A percentile compares a stretch with the other conserved stretches of the same genome.
Conservation (phyloP, 768 basidiomycete species). For the Boletus rubescentipes region DNA sequence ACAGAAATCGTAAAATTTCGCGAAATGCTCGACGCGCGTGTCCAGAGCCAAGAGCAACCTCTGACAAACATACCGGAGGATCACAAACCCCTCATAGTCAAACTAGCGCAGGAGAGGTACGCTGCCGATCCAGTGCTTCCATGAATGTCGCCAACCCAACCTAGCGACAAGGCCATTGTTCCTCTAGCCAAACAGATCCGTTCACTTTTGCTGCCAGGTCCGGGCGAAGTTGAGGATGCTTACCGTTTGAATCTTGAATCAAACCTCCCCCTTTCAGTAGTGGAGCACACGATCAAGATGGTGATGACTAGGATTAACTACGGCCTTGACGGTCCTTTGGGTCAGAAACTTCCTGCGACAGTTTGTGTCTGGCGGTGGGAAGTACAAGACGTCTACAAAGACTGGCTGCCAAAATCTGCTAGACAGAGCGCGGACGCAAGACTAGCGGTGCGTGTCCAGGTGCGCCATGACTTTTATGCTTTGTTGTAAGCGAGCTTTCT, state of each 20-base stretch:
- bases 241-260: conserved; percentile 34
- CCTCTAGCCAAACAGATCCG: conserved; percentile 69
- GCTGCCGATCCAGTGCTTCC: neutral
- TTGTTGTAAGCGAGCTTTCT: conserved; percentile 1
- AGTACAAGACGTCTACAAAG: conserved; percentile 53
- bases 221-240: conserved; percentile 53
- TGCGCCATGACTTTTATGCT: conserved; percentile 28
- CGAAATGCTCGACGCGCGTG: conserved; percentile 60
- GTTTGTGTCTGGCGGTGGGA: conserved; percentile 88
- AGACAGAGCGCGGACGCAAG: conserved; percentile 62
- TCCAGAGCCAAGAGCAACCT: conserved; percentile 47
- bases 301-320: conserved; percentile 76
- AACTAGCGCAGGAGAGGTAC: conserved; percentile 86
- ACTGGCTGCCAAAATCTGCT: conserved; percentile 67
- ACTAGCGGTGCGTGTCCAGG: conserved; percentile 64
- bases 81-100: conserved; percentile 73
- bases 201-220: conserved; percentile 61
- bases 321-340: conserved; percentile 57
- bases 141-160: conserved; percentile 10
- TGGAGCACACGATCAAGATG: conserved; percentile 66
- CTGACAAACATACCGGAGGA: conserved; percentile 63
- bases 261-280: conserved; percentile 41
- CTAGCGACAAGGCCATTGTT: conserved; percentile 69
- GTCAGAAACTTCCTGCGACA: conserved; percentile 57
- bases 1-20: conserved; percentile 78